Evolutionary conservation across 2,329 filamentous ascomycete species (phyloP).

Genomic region (Boeremia exigua): DNA sequence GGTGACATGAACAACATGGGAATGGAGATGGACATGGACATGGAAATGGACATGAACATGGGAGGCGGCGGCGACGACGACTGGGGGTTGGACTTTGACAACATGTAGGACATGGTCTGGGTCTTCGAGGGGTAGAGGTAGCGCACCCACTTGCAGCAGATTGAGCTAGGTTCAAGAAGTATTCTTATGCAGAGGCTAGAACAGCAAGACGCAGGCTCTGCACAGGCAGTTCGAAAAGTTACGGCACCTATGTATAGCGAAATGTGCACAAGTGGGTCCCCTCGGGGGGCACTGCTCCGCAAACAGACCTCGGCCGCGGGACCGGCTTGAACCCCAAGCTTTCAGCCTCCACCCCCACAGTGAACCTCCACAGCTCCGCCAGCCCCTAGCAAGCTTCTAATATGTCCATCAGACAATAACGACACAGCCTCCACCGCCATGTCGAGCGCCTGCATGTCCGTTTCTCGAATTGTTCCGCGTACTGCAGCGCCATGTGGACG

Average conservation of each 20-base stretch:
- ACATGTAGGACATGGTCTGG: slow-evolving; percentile 33
- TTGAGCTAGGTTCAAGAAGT: too few relatives aligned
- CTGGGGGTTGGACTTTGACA: slow-evolving; percentile 53
- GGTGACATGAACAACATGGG: slow-evolving; percentile 38
- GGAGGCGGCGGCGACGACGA: slow-evolving; percentile 41
- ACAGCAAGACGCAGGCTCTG: too few relatives aligned
- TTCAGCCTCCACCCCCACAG: slow-evolving; percentile 16
- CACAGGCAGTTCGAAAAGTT: too few relatives aligned
- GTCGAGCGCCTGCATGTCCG: neutral
- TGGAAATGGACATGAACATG: slow-evolving; percentile 37
- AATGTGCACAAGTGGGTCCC: slow-evolving; percentile 1
- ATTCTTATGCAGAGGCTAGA: too few relatives aligned
- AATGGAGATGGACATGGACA: slow-evolving; percentile 19
- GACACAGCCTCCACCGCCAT: slow-evolving; percentile 1
- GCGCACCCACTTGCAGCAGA: neutral
- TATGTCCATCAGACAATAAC: slow-evolving; percentile 11
- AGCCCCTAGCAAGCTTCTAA: slow-evolving; percentile 1
- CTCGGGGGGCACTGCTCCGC: slow-evolving; percentile 14
- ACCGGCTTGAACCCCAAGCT: slow-evolving; percentile 13
- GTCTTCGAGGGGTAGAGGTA: neutral
- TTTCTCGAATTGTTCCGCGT: slow-evolving; percentile 11
- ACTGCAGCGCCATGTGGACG: slow-evolving; percentile 3
- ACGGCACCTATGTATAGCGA: neutral
- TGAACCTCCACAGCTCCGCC: slow-evolving; percentile 11
- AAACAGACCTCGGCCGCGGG: slow-evolving; percentile 13